A percentile compares a stretch with the other conserved stretches of the same genome.
These are phyloP conservation scores for Wickerhamiella domercqiae DNA, from an alignment of 805 yeast species.

Conservation along the genomic window DNA sequence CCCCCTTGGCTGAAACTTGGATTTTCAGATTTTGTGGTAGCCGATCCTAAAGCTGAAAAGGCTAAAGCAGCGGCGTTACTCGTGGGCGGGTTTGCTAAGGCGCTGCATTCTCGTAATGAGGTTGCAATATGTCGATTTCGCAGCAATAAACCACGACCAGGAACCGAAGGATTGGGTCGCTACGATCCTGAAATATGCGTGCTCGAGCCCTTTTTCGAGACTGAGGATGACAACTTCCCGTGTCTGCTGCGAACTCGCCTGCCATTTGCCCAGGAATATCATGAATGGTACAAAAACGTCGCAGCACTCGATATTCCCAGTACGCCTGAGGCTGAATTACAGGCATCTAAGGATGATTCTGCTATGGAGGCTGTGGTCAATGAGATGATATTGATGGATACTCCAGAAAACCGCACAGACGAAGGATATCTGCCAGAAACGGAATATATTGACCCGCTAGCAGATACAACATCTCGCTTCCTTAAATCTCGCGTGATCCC, in stretches of 20 bases:
- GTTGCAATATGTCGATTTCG: constrained; percentile 15
- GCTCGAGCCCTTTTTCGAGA: constrained; percentile 9
- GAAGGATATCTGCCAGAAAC: too few relatives aligned
- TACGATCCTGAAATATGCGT: constrained; percentile 9
- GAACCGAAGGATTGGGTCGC: not conserved
- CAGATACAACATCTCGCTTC: constrained; percentile 2
- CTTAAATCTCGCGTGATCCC: constrained; percentile 3
- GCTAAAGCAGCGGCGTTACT: not conserved
- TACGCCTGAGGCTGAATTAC: too few relatives aligned
- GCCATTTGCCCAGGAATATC: constrained; percentile 15
- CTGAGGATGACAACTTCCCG: not conserved
- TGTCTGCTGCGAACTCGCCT: constrained; percentile 9
- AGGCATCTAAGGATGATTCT: too few relatives aligned
- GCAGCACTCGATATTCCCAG: not conserved
- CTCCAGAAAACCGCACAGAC: constrained; percentile 3
- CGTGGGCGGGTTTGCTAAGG: constrained; percentile 7
- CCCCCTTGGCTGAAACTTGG: constrained; percentile 3
- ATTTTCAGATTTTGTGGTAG: constrained; percentile 2
- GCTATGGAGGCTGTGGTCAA: constrained; percentile 1
- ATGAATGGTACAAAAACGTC: constrained; percentile 4
- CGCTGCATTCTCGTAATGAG: constrained; percentile 5
- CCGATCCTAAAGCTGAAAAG: constrained; percentile 1
- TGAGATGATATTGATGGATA: constrained; percentile 4
- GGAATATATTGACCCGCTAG: constrained; percentile 4
- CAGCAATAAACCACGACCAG: constrained; percentile 4